Base-by-base conservation (phyloP, 2,329 filamentous ascomycete genomes). In the Cercospora canescens region DNA sequence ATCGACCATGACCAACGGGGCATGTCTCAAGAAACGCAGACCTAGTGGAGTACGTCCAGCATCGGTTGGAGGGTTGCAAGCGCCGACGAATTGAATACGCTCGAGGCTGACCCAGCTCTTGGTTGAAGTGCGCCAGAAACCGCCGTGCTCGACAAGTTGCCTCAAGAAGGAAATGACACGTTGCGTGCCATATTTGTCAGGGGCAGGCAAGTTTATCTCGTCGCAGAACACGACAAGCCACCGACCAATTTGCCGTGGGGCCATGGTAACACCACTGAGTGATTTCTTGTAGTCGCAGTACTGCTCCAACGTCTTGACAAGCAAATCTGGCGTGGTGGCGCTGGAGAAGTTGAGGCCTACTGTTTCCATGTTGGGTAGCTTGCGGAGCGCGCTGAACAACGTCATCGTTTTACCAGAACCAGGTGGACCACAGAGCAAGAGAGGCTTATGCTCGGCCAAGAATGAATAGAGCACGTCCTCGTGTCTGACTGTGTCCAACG, bases 391-490 rank as follows among this genome's bases (percentile, higher is more conserved):
- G 77, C 94, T 97, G 83, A 99, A 99, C 12, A 99, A 84, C 11
- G 95, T 99, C 95, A 99, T 99, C 4, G 95, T 99, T 84, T 99
- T 99, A 85, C 95, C 95, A 60, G 95, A 99, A 82, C 95, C 95
- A 65, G 95, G 95, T 76, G 95, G 96, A 79, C 95, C 96, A 78
- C 95, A 99, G 16, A 99, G 90, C 60, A 99, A 84, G 18, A 99
- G 85, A 12, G 96, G 95, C 82, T 99, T 99, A 78, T 99, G 95
- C 79, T 99, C 95, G 16, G 96, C 95, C 52, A 99, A 88, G 95
- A 95, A 99, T 3, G 96, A 99, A 83, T 99, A 99, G 16, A 99
- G 85, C n/a, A 99, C 92, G 80, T 98, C 95, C 79, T 99, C 95
- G 74, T 99, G 95, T 32, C 95, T 92, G 52, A 99, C 91, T 30